Evolutionary conservation across 257 asterid genomes (phyloP).

Genomic region (Capsicum baccatum): DNA sequence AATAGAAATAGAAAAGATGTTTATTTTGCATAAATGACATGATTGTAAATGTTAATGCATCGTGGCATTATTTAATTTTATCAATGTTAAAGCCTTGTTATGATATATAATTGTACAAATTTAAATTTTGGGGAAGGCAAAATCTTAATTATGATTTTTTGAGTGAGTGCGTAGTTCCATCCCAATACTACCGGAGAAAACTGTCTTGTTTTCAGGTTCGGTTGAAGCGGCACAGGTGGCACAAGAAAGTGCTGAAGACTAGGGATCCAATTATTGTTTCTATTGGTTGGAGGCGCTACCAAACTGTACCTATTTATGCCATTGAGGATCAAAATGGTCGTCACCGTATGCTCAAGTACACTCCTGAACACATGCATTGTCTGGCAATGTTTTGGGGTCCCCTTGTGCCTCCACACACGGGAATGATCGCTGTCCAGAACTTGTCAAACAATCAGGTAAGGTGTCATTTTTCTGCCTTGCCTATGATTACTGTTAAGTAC

Average conservation of each 20-base stretch:
- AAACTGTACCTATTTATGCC: slow-evolving; percentile 86
- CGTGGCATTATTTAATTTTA: background rate
- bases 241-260: slow-evolving; percentile 89
- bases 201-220: slow-evolving; percentile 62
- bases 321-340: slow-evolving; percentile 94
- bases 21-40: background rate
- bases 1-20: background rate
- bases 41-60: background rate
- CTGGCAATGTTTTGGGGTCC: slow-evolving; percentile 99
- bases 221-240: slow-evolving; percentile 96
- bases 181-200: background rate
- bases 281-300: slow-evolving; percentile 98
- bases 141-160: background rate
- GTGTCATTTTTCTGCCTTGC: background rate
- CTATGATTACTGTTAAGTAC: slow-evolving; percentile 39
- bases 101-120: background rate
- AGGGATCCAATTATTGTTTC: slow-evolving; percentile 98
- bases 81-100: slow-evolving; percentile 14
- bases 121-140: background rate
- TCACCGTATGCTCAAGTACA: slow-evolving; percentile 94
- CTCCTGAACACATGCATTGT: slow-evolving; percentile 99
- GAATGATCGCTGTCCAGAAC: slow-evolving; percentile 89
- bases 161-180: background rate
- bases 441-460: slow-evolving; percentile 86
- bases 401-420: slow-evolving; percentile 94